Evolutionary conservation across 2,329 filamentous ascomycete genomes (phyloP).

Genomic region (Clarireedia sp.): DNA sequence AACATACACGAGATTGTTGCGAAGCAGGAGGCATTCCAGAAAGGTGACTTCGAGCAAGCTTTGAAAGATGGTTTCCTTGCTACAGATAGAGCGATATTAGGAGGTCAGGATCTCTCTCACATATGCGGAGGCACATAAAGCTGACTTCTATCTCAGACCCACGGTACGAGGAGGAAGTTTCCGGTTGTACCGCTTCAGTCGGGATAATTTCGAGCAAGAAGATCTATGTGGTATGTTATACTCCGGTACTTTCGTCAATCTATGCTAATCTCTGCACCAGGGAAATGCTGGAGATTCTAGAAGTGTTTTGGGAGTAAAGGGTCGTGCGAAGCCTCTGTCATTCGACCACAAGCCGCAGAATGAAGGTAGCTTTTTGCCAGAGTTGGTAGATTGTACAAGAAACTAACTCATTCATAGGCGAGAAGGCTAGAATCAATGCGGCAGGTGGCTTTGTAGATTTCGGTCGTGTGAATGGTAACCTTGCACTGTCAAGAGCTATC

Average conservation of each 20-base stretch:
- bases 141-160: conserved; percentile 59
- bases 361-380: conserved; percentile 54
- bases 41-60: conserved; percentile 87
- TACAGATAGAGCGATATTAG: conserved; percentile 90
- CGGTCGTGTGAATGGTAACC: conserved; percentile 94
- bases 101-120: conserved; percentile 51
- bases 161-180: conserved; percentile 95
- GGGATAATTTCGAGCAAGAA: conserved; percentile 82
- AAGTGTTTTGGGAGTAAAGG: conserved; percentile 92
- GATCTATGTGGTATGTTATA: conserved; percentile 81
- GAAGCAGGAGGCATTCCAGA: conserved; percentile 89
- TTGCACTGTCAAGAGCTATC: conserved; percentile 92
- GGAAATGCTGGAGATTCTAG: conserved; percentile 96
- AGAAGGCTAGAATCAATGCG: conserved; percentile 92
- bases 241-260: neutral
- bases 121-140: conserved; percentile 9
- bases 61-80: conserved; percentile 96
- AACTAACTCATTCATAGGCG: conserved; percentile 47
- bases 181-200: conserved; percentile 92
- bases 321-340: conserved; percentile 93
- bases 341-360: conserved; percentile 99
- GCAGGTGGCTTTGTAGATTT: conserved; percentile 98
- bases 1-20: conserved; percentile 90
- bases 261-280: conserved; percentile 41
- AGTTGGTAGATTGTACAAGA: conserved; percentile 11